Evolutionary conservation across 148 eudicot species (phyloP).

Genomic region (Chenopodium suecicum): DNA sequence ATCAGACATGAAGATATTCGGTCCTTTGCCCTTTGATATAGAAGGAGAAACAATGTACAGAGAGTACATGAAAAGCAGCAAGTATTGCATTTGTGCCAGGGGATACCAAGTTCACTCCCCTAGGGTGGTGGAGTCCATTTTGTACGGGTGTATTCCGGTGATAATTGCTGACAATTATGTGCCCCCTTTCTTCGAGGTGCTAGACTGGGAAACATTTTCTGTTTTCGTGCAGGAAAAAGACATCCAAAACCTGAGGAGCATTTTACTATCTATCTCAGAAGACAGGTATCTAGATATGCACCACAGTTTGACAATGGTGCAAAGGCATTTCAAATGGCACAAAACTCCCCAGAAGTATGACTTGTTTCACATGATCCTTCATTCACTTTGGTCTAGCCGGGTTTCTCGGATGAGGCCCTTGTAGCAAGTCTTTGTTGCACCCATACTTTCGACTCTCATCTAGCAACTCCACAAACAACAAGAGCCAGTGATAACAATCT

Average conservation of each 20-base stretch:
- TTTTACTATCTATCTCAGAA: conserved; percentile 55
- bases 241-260: conserved; percentile 53
- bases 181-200: conserved; percentile 67
- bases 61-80: conserved; percentile 74
- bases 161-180: conserved; percentile 71
- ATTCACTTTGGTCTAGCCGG: conserved; percentile 5
- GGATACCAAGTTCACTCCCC: conserved; percentile 77
- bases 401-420: not conserved
- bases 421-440: not conserved
- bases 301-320: conserved; percentile 46
- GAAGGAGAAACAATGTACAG: conserved; percentile 60
- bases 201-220: conserved; percentile 62
- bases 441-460: not conserved
- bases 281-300: conserved; percentile 60
- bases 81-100: conserved; percentile 75
- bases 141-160: conserved; percentile 71
- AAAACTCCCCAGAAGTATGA: conserved; percentile 61
- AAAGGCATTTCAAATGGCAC: conserved; percentile 61
- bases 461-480: not conserved
- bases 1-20: conserved; percentile 66
- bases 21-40: conserved; percentile 59
- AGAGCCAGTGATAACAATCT: not conserved
- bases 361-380: conserved; percentile 59
- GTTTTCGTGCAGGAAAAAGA: conserved; percentile 60
- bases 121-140: conserved; percentile 64